Base-by-base conservation (phyloP, 2,329 filamentous ascomycete genomes). In the Cryphonectria nitschkei region DNA sequence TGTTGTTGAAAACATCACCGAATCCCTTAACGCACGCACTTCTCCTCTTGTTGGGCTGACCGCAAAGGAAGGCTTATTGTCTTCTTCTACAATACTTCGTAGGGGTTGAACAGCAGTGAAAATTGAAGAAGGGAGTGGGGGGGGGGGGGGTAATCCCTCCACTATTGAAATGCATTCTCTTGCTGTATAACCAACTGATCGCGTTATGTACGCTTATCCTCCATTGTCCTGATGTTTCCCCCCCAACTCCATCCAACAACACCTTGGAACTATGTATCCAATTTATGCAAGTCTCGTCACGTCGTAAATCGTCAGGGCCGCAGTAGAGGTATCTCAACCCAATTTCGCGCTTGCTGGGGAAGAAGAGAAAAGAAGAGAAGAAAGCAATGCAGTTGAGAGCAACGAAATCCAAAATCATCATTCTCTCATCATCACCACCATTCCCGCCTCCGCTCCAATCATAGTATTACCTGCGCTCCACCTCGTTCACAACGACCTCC, bases 401-500 rank as follows among this genome's bases (percentile, higher is more conserved):
- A 60, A 8, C 9, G 13, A 32, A n/a, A 22, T 9, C 32, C 29
- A 19, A 61, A 8, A 14, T 32, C 58, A 14, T 29, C 22, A 11
- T 29, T 22, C 37, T 29, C 22, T 41, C 32, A 16, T 29, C 13
- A 3, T 3, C 9, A 8, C 9, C 34, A 34, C 37, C 1, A 39
- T 8, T 11, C 37, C 37, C 60, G 3, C 0, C 60, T 0, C 60
- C 26, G 13, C 37, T 34, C 22, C 5, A 19, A 43, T 5, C 9
- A 16, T 26, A 29, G 9, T 19, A 64, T 29, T 9, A 64, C 13
- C 14, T 29, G n/a, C 34, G 61, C 63, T 63, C 66, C 29, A 60
- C 67, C 56, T 26, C 68, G 46, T 54, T 39, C 52, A 34, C 3
- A 11, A 22, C 67, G 34, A 11, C 58, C 61, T 72, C 70, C 67